Conservation (phyloP, 441 rosid species). For the Bruguiera hainesii region DNA sequence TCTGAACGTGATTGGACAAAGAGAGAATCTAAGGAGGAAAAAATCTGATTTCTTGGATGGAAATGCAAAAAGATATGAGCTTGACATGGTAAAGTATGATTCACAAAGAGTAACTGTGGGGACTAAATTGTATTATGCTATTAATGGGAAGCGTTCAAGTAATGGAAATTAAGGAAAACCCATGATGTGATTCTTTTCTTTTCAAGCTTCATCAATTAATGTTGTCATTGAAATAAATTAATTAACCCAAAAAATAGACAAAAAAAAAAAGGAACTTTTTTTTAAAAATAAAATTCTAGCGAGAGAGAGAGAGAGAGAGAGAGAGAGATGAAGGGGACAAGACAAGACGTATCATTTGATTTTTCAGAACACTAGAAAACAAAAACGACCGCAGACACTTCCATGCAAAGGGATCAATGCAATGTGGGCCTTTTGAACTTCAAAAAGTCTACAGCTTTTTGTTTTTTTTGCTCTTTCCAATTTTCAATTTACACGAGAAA, state of each 20-base stretch:
- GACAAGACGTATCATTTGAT: constrained; percentile 31
- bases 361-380: constrained; percentile 31
- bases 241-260: neutral
- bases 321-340: constrained; percentile 33
- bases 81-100: constrained; percentile 6
- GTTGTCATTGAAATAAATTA: neutral
- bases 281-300: neutral
- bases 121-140: constrained; percentile 15
- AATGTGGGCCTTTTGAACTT: constrained; percentile 2
- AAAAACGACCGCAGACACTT: constrained; percentile 35
- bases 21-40: neutral
- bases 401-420: constrained; percentile 33
- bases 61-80: no score
- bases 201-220: neutral
- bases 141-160: constrained; percentile 22
- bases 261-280: neutral
- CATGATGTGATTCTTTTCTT: constrained; percentile 14
- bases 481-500: neutral
- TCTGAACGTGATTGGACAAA: neutral
- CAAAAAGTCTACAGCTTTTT: constrained; percentile 24
- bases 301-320: constrained; percentile 9
- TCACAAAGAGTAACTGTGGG: constrained; percentile 6
- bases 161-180: constrained; percentile 21
- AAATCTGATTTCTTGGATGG: constrained; percentile 15
- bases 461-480: neutral